Percentiles rank a stretch among this genome's conserved stretches.
These are phyloP conservation scores for Lentinula edodes DNA, from an alignment of 768 basidiomycete genomes.

Conservation along the genomic window DNA sequence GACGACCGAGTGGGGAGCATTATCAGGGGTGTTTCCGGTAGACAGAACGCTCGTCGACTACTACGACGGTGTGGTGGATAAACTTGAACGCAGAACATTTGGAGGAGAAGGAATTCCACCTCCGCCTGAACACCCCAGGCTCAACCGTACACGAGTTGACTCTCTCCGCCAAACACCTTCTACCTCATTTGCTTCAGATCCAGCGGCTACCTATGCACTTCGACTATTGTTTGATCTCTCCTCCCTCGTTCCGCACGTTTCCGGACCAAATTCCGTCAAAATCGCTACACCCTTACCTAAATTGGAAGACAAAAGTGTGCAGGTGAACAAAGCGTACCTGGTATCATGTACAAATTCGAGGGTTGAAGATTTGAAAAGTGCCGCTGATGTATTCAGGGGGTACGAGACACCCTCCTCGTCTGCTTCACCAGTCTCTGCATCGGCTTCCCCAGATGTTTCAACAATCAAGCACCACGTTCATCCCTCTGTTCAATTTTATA, in stretches of 20 bases:
- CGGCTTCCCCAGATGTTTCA: not conserved
- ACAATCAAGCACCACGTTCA: constrained; percentile 55
- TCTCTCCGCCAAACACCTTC: constrained; percentile 42
- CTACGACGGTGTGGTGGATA: constrained; percentile 74
- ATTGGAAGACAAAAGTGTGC: constrained; percentile 67
- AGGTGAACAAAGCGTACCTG: constrained; percentile 96
- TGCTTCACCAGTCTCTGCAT: not conserved
- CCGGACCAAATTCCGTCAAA: constrained; percentile 98
- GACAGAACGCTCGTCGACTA: constrained; percentile 78
- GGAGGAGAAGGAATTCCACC: constrained; percentile 54
- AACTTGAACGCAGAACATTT: constrained; percentile 75
- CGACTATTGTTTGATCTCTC: constrained; percentile 91
- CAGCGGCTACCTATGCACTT: constrained; percentile 74
- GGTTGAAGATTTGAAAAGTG: constrained; percentile 88
- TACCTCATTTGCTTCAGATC: constrained; percentile 56
- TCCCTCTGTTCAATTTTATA: constrained; percentile 91
- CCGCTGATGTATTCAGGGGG: constrained; percentile 80
- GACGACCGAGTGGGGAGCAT: constrained; percentile 99
- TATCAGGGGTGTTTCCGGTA: constrained; percentile 92
- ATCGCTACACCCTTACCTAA: constrained; percentile 87
- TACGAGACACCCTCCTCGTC: constrained; percentile 16
- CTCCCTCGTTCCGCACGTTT: constrained; percentile 90
- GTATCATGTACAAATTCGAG: constrained; percentile 98
- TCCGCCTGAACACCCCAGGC: constrained; percentile 76
- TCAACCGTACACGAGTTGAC: constrained; percentile 70